These are phyloP conservation scores for Tolypocladium album DNA, from an alignment of 2,329 filamentous ascomycete species.

Conservation along the genomic window DNA sequence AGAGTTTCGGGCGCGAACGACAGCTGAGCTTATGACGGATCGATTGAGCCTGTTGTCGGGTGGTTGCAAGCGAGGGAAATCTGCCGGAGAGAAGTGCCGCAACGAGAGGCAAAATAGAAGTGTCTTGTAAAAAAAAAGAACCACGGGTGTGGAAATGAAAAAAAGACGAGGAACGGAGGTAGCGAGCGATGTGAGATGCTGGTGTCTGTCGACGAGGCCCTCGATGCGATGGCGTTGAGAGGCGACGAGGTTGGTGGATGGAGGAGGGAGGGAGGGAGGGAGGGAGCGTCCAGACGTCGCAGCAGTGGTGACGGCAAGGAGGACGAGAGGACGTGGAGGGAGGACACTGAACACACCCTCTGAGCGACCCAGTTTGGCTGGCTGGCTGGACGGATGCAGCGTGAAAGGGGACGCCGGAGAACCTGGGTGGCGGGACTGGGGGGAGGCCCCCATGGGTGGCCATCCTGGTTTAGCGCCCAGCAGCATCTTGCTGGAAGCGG, in stretches of 20 bases:
- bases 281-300: neutral
- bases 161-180: neutral
- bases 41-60: neutral
- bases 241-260: neutral
- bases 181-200: neutral
- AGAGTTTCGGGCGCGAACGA: neutral
- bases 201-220: neutral
- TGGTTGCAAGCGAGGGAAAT: neutral
- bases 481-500: neutral
- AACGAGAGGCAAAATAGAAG: neutral
- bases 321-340: neutral
- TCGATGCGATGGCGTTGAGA: neutral
- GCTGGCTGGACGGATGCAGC: neutral
- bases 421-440: neutral
- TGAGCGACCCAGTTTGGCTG: neutral
- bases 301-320: neutral
- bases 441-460: neutral
- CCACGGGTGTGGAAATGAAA: neutral
- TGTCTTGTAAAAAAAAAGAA: neutral
- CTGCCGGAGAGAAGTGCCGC: neutral
- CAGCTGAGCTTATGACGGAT: neutral
- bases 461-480: neutral
- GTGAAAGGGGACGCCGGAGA: neutral
- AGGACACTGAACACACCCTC: neutral
- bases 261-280: neutral